phyloP scores from a whole-genome alignment of 441 rosid species.

The Pelargonium cotyledonis region DNA sequence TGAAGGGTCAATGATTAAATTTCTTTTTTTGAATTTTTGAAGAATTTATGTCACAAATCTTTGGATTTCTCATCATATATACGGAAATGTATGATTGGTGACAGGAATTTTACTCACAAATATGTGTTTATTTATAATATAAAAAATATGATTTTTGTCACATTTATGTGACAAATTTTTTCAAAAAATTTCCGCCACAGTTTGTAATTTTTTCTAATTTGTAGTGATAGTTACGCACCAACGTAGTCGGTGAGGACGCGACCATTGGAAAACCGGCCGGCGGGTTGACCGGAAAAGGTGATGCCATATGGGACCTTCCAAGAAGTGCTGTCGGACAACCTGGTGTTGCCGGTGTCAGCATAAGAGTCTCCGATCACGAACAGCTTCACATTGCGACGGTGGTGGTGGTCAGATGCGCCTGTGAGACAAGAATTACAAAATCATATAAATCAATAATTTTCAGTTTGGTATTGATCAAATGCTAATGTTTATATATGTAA shows the following conservation, averaged over 20 bases:
- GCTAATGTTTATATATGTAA: neutral
- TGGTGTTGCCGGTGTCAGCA: constrained; percentile 57
- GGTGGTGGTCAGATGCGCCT: neutral
- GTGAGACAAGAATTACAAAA: neutral
- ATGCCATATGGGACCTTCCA: constrained; percentile 59
- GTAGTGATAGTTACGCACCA: no score
- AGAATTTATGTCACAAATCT: no score
- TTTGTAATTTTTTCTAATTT: no score
- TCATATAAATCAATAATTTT: neutral
- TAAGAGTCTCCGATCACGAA: constrained; percentile 71
- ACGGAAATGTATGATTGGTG: no score
- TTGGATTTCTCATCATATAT: no score
- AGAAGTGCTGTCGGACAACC: constrained; percentile 21
- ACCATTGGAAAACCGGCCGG: constrained; percentile 66
- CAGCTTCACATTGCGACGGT: constrained; percentile 25
- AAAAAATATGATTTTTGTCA: no score
- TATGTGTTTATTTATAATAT: no score
- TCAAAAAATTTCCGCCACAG: no score
- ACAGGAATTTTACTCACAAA: no score
- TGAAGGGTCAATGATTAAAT: no score
- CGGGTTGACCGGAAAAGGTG: constrained; percentile 59
- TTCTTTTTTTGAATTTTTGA: no score
- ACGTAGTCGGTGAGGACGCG: constrained; percentile 48
- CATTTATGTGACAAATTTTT: no score
- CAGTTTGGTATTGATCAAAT: neutral